Evolutionary conservation across 164 flowering plant genomes (phyloP), one percentile per base, ranked within the genome.

Genomic region (Warburgia ugandensis): DNA sequence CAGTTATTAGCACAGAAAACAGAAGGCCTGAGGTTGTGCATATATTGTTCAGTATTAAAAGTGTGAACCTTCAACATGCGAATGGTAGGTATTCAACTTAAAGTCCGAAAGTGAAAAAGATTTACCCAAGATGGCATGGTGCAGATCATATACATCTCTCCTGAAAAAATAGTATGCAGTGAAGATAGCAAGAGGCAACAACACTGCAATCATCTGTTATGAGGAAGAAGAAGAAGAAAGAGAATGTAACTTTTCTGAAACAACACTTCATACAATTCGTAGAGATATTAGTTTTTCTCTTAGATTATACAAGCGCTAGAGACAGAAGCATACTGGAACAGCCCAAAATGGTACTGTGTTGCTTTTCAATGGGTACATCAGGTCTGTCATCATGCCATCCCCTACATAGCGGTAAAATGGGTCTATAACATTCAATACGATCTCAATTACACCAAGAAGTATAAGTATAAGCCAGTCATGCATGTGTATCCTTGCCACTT

Each of bases 351-450:
- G 97, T 19, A 89, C 81, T 0, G 95, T 85, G 52, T 83, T 81
- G 22, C 54, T 65, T 54, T 89, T 70, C 58, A 79, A 28, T 10
- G 97, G 95, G 52, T 83, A 89, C 47, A 62, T 81, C 33, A 89
- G 85, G 59, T 83, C 92, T 1, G 60, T n/a, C 85, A 85, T 81
- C 95, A 85, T 85, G 37, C 62, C 92, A 67, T 65, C 57, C 25
- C 92, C 87, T 45, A 89, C 90, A 61, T 73, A 89, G 45, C 95
- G 87, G 59, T 73, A 50, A 65, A 85, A 89, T 28, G 97, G 97
- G 51, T 76, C 64, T n/a, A 81, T 79, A 29, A 66, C 14, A 52
- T 58, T 26, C 7, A 85, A 68, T 35, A 62, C 31, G 45, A 75
- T 23, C 54, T 64, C 92, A 31, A 85, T 67, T 17, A 61, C 65